Percentiles rank a stretch among this genome's conserved stretches.
Conservation (phyloP, 169 alveolate genomes). For the Besnoitia besnoiti region DNA sequence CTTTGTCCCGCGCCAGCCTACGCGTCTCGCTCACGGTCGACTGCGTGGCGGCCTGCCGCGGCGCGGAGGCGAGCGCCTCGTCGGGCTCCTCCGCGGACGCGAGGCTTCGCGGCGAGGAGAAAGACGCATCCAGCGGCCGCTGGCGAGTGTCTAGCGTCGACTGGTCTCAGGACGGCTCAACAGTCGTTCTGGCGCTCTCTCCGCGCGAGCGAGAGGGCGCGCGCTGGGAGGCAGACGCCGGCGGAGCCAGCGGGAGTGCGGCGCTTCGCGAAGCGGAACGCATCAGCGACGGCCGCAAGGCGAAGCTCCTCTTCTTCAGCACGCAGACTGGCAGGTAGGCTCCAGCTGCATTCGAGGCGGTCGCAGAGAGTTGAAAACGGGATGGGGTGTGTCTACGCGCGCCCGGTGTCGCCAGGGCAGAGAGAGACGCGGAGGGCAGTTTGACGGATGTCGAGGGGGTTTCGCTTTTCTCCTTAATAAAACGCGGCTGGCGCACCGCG, state of each 20-base stretch:
- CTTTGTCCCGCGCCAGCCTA: not conserved
- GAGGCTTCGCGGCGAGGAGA: not conserved
- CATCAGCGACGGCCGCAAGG: not conserved
- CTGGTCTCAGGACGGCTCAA: slow-evolving; percentile 34
- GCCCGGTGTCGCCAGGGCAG: no score
- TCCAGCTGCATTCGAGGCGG: no score
- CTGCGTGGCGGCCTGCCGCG: not conserved
- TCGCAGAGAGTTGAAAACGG: no score
- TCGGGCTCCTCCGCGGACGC: no score
- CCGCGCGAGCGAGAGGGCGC: not conserved
- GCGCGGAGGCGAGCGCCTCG: no score
- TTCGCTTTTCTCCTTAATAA: no score
- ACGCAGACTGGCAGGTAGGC: slow-evolving; percentile 22
- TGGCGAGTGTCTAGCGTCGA: not conserved
- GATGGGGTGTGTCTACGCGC: no score
- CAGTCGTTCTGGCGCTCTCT: not conserved
- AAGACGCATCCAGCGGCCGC: not conserved
- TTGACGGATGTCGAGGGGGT: no score
- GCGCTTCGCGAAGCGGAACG: not conserved
- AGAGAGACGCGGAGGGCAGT: no score
- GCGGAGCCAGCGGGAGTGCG: not conserved
- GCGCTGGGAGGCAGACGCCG: not conserved
- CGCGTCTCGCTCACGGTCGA: not conserved
- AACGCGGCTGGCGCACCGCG: no score
- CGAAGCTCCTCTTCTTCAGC: slow-evolving; percentile 20